Evolutionary conservation across 441 rosid genomes (phyloP), one percentile per base, ranked within the genome.

Genomic region (Theobroma grandiflorum): DNA sequence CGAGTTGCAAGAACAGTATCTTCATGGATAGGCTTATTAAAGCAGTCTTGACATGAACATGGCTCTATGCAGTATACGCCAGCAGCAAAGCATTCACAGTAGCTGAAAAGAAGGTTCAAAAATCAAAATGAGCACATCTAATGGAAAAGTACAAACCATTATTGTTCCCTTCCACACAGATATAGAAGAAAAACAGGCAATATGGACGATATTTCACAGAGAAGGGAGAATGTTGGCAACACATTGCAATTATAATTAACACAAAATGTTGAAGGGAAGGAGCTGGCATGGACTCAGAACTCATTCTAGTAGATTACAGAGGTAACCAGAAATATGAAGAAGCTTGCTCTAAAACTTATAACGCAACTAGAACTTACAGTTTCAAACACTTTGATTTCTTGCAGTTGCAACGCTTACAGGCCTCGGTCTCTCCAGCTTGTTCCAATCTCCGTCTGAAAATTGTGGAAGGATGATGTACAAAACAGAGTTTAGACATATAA

Each of bases 31-130:
- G 99, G 99, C 83, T 94, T 95, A 86, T 97, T 97, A 86, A 91
- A 93, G 87, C 99, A 97, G 67, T 95, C 99, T 86, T 90, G 94
- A 87, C 99, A 95, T 67, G 98, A 92, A 72, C 99, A 97, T 18
- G 99, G 99, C 83, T 95, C 99, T 67, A 95, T 92, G 85, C 99
- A 97, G 80, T 97, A 97, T 20, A 97, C 97, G 47, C 99, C 99
- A 80, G 99, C 99, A 87, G 99, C 99, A 88, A 97, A 97, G 81
- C 99, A 97, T 90, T 97, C 99, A 78, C 99, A 97, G 79, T 97
- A 97, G 81, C 99, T 97, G 87, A 90, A 78, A 79, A 9, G 80
- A 45, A 74, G 63, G 58, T 66, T 40, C 69, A 33, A 53, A 72
- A 22, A 8, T 38, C 58, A 58, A 31, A 26, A 63, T 14, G 40